Evolutionary conservation across 1,139 yeast species (phyloP).

Genomic region (Pichiaceae sp.): DNA sequence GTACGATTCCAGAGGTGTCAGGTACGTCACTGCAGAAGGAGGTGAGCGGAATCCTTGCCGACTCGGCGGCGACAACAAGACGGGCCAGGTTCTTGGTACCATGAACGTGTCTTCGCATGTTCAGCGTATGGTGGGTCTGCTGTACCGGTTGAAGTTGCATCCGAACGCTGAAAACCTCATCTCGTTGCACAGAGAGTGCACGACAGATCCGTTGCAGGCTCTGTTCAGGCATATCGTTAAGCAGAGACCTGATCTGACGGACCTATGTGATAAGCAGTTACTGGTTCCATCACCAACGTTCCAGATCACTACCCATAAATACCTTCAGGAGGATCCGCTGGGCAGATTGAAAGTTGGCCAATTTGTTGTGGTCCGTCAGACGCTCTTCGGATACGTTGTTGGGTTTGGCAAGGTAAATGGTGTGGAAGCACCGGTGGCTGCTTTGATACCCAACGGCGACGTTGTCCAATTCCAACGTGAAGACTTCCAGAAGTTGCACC

Average conservation of each 20-base stretch:
- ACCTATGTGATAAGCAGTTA: neutral
- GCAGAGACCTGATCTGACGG: neutral
- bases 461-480: neutral
- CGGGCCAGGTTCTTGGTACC: slow-evolving; percentile 1
- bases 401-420: neutral
- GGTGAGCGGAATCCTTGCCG: neutral
- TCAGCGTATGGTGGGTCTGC: neutral
- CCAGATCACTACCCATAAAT: neutral
- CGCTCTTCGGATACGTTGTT: neutral
- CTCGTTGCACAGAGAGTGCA: neutral
- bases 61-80: neutral
- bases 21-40: neutral
- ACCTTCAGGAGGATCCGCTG: neutral
- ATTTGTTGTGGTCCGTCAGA: neutral
- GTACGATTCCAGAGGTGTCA: neutral
- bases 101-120: neutral
- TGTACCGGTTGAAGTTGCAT: neutral
- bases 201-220: neutral
- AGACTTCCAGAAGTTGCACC: neutral
- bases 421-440: neutral
- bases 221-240: neutral
- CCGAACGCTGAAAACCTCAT: neutral
- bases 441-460: neutral
- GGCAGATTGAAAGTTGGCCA: neutral
- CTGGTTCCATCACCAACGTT: neutral